phyloP scores from a whole-genome alignment of 2,329 filamentous ascomycete genomes.

The Xylaria sp. region DNA sequence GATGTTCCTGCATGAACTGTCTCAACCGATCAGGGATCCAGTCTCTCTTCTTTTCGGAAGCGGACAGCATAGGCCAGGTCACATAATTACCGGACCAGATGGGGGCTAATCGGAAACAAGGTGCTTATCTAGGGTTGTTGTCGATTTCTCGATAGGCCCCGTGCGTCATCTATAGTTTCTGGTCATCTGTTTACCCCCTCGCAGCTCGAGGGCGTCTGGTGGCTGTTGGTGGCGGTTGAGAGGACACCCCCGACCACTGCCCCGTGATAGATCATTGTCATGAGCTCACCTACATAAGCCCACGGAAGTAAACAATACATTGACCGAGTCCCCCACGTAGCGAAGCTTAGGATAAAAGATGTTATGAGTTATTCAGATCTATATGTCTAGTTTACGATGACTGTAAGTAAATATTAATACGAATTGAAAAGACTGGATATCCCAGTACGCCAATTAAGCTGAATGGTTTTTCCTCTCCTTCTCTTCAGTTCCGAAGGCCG shows the following conservation, averaged over 20 bases:
- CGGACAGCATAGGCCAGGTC: neutral
- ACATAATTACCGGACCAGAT: neutral
- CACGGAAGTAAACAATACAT: neutral
- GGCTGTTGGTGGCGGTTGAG: conserved; percentile 24
- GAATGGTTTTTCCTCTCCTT: neutral
- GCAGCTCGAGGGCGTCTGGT: neutral
- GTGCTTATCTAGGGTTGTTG: conserved; percentile 9
- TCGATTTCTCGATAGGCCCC: neutral
- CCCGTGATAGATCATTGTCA: conserved; percentile 1
- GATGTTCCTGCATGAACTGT: conserved; percentile 24
- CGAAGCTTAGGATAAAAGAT: neutral
- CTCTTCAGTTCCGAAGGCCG: neutral
- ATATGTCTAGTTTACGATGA: neutral
- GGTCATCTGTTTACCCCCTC: conserved; percentile 3
- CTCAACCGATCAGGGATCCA: conserved; percentile 5
- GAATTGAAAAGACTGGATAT: neutral
- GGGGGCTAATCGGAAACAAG: conserved; percentile 12
- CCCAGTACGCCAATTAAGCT: neutral
- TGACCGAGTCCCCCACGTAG: neutral
- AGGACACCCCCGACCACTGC: conserved; percentile 13
- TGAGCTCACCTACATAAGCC: neutral
- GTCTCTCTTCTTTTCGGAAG: conserved; percentile 14
- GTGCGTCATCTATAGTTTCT: neutral
- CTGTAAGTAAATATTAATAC: neutral
- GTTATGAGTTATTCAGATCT: neutral